These are phyloP conservation scores for Theileria equi DNA, from an alignment of 169 alveolate species.

Conservation along the genomic window DNA sequence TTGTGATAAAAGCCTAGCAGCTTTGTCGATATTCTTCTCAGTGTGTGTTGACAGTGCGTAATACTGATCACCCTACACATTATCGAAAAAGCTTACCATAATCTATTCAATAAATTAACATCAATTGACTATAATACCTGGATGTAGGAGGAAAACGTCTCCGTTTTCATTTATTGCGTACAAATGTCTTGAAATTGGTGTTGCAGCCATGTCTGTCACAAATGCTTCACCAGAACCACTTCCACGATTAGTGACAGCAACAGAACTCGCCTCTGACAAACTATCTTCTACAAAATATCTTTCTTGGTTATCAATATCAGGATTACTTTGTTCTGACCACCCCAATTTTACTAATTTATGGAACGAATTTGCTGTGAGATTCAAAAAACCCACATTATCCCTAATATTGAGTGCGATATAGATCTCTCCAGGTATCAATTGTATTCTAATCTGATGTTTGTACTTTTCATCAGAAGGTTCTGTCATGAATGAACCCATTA, in stretches of 20 bases:
- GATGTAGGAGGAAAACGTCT: slow-evolving; percentile 48
- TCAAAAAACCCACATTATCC: slow-evolving; percentile 29
- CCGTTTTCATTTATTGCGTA: slow-evolving; percentile 44
- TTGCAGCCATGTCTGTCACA: slow-evolving; percentile 48
- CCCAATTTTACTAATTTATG: too few relatives aligned
- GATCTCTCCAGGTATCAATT: not conserved
- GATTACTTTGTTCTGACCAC: too few relatives aligned
- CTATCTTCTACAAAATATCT: too few relatives aligned
- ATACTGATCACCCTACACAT: not conserved
- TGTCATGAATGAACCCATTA: not conserved
- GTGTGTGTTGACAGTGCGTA: too few relatives aligned
- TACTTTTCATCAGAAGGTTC: not conserved
- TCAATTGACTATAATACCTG: slow-evolving; percentile 35
- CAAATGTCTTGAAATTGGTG: slow-evolving; percentile 23
- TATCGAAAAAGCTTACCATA: not conserved
- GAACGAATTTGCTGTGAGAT: slow-evolving; percentile 2
- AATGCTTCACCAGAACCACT: slow-evolving; percentile 1
- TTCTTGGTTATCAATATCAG: too few relatives aligned
- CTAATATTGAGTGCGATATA: slow-evolving; percentile 21
- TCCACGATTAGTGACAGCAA: too few relatives aligned
- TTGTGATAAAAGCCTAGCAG: too few relatives aligned
- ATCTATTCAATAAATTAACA: not conserved
- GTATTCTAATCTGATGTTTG: slow-evolving; percentile 22
- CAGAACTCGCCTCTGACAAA: too few relatives aligned
- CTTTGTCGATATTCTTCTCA: too few relatives aligned